Evolutionary conservation across 2,329 filamentous ascomycete species (phyloP), one percentile per base, ranked within the genome.

Genomic region (Fusarium sp.): DNA sequence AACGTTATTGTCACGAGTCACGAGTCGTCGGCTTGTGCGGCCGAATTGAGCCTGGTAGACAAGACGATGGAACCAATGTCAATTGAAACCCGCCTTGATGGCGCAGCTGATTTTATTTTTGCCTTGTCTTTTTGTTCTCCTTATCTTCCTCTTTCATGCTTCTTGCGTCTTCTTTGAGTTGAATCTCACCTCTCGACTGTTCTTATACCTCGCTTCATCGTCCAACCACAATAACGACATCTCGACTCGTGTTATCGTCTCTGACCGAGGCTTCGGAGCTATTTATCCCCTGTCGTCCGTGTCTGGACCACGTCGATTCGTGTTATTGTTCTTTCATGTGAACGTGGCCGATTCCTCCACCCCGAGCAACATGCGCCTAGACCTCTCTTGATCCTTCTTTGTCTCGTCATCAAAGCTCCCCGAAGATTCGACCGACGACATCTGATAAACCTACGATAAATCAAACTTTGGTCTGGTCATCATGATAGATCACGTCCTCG

Each of bases 401-500:
- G 64, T 66, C 39, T 72, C 18, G 56, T 41, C 65, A 41, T 56
- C 35, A 48, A 52, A 43, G 30, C 56, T 13, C 37, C 59, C 35
- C 57, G 43, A 43, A 50, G 16, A 27, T 23, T 56, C 64, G 14
- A n/a, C 20, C 27, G 27, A 48, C 59, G 43, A 60, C 61, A 41
- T 25, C 59, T 34, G 50, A 54, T 34, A 65, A 50, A 43, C 16
- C 50, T 35, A 20, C 48, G 48, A 27, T 60, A 39, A 45, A 34
- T 23, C 34, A 63, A 27, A 52, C 18, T 34, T 65, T 43, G 25
- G 35, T 35, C 67, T 32, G 11, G 20, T 45, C 70, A 76, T 62
- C 69, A 91, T 91, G 89, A 84, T 91, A 91, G 96, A 98, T 84
- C 96, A 98, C 87, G 93, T 98, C 67, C 88, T 98, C 58, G 96